Conservation (phyloP, 345 rosid species). For the Gossypium arboreum region DNA sequence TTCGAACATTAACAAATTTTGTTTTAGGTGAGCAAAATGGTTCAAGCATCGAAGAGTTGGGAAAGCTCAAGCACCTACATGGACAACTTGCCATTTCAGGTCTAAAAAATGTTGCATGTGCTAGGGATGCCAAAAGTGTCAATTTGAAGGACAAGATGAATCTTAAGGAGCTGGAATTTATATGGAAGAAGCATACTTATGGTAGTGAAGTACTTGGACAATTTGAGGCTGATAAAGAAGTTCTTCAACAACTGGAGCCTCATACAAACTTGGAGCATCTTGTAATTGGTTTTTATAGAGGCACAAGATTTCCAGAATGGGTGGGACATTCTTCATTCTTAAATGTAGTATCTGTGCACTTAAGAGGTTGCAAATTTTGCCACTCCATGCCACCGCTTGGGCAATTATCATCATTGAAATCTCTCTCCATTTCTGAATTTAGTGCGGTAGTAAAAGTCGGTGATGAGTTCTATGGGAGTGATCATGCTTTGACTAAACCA, state of each 20-base stretch:
- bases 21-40: slow-evolving; percentile 27
- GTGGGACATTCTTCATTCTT: slow-evolving; percentile 5
- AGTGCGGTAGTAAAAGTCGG: background rate
- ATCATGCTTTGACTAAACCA: background rate
- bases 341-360: background rate
- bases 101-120: slow-evolving; percentile 21
- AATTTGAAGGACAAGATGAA: background rate
- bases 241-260: slow-evolving; percentile 7
- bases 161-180: background rate
- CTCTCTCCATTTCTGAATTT: background rate
- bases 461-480: background rate
- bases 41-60: slow-evolving; percentile 29
- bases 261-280: slow-evolving; percentile 8
- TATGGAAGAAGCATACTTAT: background rate
- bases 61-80: slow-evolving; percentile 26
- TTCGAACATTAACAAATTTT: slow-evolving; percentile 36
- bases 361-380: background rate
- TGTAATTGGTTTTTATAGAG: background rate
- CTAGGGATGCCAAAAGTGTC: background rate
- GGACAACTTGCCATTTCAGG: slow-evolving; percentile 37
- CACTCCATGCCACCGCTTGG: slow-evolving; percentile 1
- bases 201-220: background rate
- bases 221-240: background rate
- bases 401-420: slow-evolving; percentile 3
- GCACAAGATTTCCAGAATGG: slow-evolving; percentile 8